A percentile compares a stretch with the other conserved stretches of the same genome.
Conservation (phyloP, 805 yeast species). For the Vanderwaltozyma yarrowii region DNA sequence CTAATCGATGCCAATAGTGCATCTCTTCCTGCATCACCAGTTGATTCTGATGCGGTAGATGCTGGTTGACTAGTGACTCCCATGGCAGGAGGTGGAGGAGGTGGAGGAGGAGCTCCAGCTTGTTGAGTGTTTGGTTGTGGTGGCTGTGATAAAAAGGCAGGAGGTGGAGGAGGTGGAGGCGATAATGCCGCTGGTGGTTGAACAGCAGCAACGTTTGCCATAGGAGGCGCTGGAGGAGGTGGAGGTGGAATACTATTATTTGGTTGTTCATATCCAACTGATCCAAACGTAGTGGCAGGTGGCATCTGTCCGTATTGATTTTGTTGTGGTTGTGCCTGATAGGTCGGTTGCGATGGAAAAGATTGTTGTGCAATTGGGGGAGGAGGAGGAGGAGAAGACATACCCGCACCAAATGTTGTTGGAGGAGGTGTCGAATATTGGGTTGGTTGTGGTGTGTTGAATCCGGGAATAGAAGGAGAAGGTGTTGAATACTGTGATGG, state of each 20-base stretch:
- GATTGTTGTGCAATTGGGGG: too few relatives aligned
- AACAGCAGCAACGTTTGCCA: too few relatives aligned
- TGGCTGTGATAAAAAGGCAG: slow-evolving; percentile 9
- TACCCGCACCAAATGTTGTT: background rate
- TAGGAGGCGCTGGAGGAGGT: slow-evolving; percentile 2
- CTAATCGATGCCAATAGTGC: slow-evolving; percentile 82
- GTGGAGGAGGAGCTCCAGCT: slow-evolving; percentile 6
- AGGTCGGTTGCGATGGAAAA: too few relatives aligned
- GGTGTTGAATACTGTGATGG: background rate
- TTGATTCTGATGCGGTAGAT: slow-evolving; percentile 12
- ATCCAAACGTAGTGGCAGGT: too few relatives aligned
- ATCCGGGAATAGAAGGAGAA: slow-evolving; percentile 4
- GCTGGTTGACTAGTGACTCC: slow-evolving; percentile 1
- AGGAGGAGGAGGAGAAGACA: too few relatives aligned
- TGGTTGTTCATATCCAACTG: too few relatives aligned
- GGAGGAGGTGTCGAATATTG: slow-evolving; percentile 3
- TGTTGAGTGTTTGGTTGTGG: slow-evolving; percentile 11
- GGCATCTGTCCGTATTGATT: background rate
- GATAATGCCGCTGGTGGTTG: slow-evolving; percentile 1
- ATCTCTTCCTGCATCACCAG: slow-evolving; percentile 55
- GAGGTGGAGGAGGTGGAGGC: slow-evolving; percentile 12
- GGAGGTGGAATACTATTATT: background rate
- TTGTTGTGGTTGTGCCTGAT: too few relatives aligned
- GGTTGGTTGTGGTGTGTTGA: slow-evolving; percentile 2
- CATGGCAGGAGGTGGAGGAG: slow-evolving; percentile 8